These are phyloP conservation scores for Suillus luteus DNA, from an alignment of 768 basidiomycete genomes.

Conservation along the genomic window DNA sequence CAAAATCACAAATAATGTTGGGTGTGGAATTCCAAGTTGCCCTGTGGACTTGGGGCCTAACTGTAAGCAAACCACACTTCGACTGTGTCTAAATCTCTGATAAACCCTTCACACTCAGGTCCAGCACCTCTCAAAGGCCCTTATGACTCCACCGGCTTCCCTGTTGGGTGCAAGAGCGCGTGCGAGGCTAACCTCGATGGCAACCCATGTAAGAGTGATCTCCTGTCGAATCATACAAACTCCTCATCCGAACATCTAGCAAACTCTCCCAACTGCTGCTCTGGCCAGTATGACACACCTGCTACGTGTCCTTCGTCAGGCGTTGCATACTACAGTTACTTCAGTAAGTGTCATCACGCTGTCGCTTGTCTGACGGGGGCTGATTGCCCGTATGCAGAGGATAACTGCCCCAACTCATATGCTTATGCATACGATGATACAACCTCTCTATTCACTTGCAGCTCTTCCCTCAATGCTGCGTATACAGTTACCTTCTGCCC, in stretches of 20 bases:
- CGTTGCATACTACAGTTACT: slow-evolving; percentile 44
- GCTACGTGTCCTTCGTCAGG: slow-evolving; percentile 56
- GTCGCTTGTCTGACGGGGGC: background rate
- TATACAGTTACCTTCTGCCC: slow-evolving; percentile 53
- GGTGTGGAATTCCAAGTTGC: slow-evolving; percentile 58
- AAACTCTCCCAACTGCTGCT: slow-evolving; percentile 68
- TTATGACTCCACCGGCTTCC: slow-evolving; percentile 50
- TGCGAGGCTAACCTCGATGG: slow-evolving; percentile 45
- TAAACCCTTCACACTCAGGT: slow-evolving; percentile 34
- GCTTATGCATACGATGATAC: slow-evolving; percentile 55
- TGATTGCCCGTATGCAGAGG: slow-evolving; percentile 32
- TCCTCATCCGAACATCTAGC: slow-evolving; percentile 29
- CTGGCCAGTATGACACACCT: slow-evolving; percentile 52
- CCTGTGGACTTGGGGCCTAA: slow-evolving; percentile 61
- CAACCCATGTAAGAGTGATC: slow-evolving; percentile 28
- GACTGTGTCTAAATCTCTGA: slow-evolving; percentile 4
- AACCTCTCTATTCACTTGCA: slow-evolving; percentile 49
- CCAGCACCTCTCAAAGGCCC: slow-evolving; percentile 55
- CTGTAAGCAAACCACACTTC: slow-evolving; percentile 38
- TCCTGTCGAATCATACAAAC: background rate
- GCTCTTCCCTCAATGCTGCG: slow-evolving; percentile 34
- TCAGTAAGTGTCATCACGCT: slow-evolving; percentile 37
- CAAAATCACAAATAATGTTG: slow-evolving; percentile 54
- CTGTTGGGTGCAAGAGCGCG: slow-evolving; percentile 64
- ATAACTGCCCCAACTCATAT: slow-evolving; percentile 47